These are phyloP conservation scores for Lactifluus echinatus DNA, from an alignment of 768 basidiomycete genomes.

Conservation along the genomic window DNA sequence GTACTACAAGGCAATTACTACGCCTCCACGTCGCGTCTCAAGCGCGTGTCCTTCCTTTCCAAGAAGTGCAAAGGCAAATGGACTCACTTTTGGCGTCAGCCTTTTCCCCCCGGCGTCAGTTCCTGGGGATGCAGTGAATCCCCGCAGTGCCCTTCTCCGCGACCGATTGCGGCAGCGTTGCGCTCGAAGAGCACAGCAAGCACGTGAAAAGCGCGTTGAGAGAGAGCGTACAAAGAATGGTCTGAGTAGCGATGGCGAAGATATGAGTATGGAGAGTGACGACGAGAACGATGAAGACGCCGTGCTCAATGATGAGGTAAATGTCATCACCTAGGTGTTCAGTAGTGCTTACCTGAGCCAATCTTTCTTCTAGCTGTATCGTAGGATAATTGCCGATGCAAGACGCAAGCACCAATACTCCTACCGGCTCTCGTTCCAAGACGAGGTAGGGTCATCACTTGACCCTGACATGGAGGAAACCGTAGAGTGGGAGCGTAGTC, in stretches of 20 bases:
- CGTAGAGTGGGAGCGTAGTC: slow-evolving; percentile 48
- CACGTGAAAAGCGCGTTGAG: slow-evolving; percentile 17
- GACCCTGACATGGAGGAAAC: slow-evolving; percentile 66
- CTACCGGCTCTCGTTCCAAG: slow-evolving; percentile 54
- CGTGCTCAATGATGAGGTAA: slow-evolving; percentile 24
- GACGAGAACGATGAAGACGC: slow-evolving; percentile 15
- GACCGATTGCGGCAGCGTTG: slow-evolving; percentile 23
- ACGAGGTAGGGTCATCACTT: slow-evolving; percentile 67
- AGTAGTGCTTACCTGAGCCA: neutral
- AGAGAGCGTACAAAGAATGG: slow-evolving; percentile 5
- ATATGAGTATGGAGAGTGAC: slow-evolving; percentile 17
- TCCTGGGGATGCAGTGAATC: slow-evolving; percentile 3
- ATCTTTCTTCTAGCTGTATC: slow-evolving; percentile 44
- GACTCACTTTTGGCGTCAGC: neutral
- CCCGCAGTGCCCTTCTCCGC: slow-evolving; percentile 21
- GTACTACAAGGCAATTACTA: slow-evolving; percentile 17
- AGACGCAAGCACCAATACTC: slow-evolving; percentile 41
- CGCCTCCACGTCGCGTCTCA: slow-evolving; percentile 12
- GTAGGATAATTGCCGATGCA: slow-evolving; percentile 51
- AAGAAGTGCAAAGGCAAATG: neutral
- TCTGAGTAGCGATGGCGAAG: slow-evolving; percentile 23
- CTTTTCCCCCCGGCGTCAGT: neutral
- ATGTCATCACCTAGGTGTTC: neutral
- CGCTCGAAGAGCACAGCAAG: slow-evolving; percentile 19
- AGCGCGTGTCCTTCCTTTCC: slow-evolving; percentile 13